Percentiles rank a stretch among this genome's conserved stretches.
phyloP scores from a whole-genome alignment of 1,139 yeast species.

The Candida sanyaensis region DNA sequence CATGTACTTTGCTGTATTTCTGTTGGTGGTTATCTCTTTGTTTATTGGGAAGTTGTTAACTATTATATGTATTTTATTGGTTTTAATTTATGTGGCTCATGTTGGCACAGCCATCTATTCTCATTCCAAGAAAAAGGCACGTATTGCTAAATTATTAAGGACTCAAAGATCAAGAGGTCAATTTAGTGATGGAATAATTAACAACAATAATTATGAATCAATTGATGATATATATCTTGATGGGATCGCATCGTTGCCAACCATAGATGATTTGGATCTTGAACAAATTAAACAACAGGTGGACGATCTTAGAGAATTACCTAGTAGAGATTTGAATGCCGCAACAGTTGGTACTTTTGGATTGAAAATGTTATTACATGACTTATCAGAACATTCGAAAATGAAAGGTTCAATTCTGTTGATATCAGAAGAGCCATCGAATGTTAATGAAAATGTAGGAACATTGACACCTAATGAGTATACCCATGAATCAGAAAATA shows the following conservation, averaged over 20 bases:
- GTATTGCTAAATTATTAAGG: constrained; percentile 20
- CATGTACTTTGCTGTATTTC: constrained; percentile 51
- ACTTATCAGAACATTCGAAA: constrained; percentile 31
- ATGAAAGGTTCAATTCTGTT: constrained; percentile 12
- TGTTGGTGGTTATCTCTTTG: constrained; percentile 42
- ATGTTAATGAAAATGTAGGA: constrained; percentile 13
- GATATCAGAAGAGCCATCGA: constrained; percentile 17
- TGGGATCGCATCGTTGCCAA: constrained; percentile 28
- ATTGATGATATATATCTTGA: constrained; percentile 27
- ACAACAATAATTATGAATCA: constrained; percentile 15
- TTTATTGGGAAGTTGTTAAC: constrained; percentile 46
- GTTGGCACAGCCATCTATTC: constrained; percentile 45
- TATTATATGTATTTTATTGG: constrained; percentile 48
- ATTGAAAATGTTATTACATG: constrained; percentile 33
- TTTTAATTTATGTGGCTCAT: constrained; percentile 53
- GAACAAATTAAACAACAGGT: constrained; percentile 24
- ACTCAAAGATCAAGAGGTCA: constrained; percentile 33
- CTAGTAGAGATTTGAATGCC: constrained; percentile 14
- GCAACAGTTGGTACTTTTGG: constrained; percentile 33
- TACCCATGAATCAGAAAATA: background rate
- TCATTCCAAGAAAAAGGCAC: constrained; percentile 28
- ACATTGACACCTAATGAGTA: background rate
- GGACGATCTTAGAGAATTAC: constrained; percentile 16
- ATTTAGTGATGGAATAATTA: constrained; percentile 14
- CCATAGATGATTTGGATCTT: constrained; percentile 30